Evolutionary conservation across 768 basidiomycete species (phyloP).

Genomic region (Termitomyces sp.): DNA sequence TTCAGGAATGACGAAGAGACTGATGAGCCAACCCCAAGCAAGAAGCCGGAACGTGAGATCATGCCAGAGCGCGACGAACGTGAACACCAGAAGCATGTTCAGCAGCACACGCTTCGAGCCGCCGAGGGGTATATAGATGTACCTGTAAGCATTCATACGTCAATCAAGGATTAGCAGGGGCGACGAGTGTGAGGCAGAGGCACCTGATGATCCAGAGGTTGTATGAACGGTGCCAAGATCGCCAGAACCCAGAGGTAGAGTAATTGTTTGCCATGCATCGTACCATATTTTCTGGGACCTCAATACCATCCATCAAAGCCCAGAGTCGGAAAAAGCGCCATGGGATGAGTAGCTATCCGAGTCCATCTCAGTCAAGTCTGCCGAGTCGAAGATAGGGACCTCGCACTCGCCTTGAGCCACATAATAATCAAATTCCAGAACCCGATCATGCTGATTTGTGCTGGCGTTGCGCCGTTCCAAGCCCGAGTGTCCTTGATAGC

Average conservation of each 20-base stretch:
- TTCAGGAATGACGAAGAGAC: conserved; percentile 88
- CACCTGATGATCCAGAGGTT: conserved; percentile 94
- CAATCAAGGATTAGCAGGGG: background rate
- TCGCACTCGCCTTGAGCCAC: conserved; percentile 74
- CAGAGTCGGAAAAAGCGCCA: conserved; percentile 98
- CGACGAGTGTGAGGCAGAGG: conserved; percentile 7
- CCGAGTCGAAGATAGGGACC: background rate
- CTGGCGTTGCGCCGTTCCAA: conserved; percentile 76
- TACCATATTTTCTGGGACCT: conserved; percentile 98
- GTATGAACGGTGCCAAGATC: conserved; percentile 94
- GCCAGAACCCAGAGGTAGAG: conserved; percentile 90
- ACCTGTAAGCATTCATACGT: conserved; percentile 43
- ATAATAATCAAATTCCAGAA: conserved; percentile 97
- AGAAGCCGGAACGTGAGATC: conserved; percentile 85
- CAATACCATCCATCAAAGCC: conserved; percentile 84
- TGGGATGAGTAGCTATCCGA: conserved; percentile 79
- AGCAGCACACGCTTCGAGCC: conserved; percentile 52
- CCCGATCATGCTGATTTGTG: conserved; percentile 86
- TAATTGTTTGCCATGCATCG: conserved; percentile 99
- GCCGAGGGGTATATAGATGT: conserved; percentile 92
- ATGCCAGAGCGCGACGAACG: conserved; percentile 98
- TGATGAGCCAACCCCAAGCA: conserved; percentile 96
- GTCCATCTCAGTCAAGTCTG: background rate
- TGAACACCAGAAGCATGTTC: conserved; percentile 80
- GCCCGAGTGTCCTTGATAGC: conserved; percentile 89